Conservation (phyloP, 2,329 filamentous ascomycete species). For the Pseudogymnoascus sp. region DNA sequence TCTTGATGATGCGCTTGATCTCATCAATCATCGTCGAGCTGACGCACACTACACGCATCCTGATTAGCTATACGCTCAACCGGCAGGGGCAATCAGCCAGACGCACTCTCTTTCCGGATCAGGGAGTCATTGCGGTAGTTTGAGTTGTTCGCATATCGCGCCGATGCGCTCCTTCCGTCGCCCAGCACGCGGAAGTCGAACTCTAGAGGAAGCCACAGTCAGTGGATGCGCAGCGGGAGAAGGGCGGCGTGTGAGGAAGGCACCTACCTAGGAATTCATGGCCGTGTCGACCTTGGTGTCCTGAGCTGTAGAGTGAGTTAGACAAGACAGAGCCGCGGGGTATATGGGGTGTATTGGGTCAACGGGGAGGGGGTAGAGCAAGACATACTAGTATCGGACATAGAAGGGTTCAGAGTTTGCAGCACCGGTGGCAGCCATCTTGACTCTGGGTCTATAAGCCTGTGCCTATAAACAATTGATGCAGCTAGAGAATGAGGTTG, state of each 20-base stretch:
- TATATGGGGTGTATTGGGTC: neutral
- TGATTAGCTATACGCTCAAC: neutral
- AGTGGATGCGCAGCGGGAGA: constrained; percentile 14
- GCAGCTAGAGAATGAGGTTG: neutral
- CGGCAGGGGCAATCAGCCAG: neutral
- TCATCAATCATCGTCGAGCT: constrained; percentile 85
- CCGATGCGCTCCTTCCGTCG: constrained; percentile 87
- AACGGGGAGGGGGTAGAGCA: constrained; percentile 27
- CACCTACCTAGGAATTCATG: constrained; percentile 98
- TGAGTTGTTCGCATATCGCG: constrained; percentile 97
- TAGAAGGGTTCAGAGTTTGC: constrained; percentile 73
- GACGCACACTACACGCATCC: constrained; percentile 70
- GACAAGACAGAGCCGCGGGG: constrained; percentile 19
- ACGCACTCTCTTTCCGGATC: constrained; percentile 97
- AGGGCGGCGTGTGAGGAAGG: neutral
- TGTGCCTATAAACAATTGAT: neutral
- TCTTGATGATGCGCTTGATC: constrained; percentile 94
- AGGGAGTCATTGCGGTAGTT: constrained; percentile 98
- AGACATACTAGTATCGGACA: constrained; percentile 82
- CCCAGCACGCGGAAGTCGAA: constrained; percentile 93
- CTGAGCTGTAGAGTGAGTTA: constrained; percentile 59
- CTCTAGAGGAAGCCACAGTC: constrained; percentile 50
- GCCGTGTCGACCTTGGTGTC: constrained; percentile 93
- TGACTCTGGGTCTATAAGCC: constrained; percentile 10
- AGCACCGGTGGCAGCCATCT: constrained; percentile 41